phyloP scores from a whole-genome alignment of 805 yeast genomes.

The Ogataea nonfermentans region DNA sequence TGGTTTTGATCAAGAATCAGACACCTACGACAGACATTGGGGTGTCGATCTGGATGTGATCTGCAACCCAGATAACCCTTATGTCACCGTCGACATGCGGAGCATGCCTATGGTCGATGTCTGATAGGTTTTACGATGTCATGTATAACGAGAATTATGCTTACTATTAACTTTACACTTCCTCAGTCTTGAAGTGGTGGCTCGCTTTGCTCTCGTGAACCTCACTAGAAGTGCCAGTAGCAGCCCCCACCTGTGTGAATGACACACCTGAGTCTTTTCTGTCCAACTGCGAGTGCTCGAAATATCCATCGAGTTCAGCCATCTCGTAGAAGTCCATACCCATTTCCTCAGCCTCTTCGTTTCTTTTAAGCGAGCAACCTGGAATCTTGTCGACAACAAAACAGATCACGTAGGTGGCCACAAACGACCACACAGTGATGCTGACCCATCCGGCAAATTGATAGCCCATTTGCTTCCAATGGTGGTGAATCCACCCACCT shows the following conservation, averaged over 20 bases:
- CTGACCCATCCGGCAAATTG: slow-evolving; percentile 45
- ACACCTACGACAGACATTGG: slow-evolving; percentile 49
- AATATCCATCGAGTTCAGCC: slow-evolving; percentile 38
- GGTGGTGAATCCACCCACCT: slow-evolving; percentile 48
- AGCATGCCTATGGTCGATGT: slow-evolving; percentile 42
- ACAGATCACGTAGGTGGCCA: slow-evolving; percentile 42
- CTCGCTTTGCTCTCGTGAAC: slow-evolving; percentile 18
- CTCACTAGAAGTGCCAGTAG: slow-evolving; percentile 19
- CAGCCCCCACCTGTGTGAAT: slow-evolving; percentile 12
- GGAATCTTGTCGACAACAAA: slow-evolving; percentile 51
- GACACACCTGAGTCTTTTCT: slow-evolving; percentile 16
- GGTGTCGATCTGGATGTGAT: slow-evolving; percentile 58
- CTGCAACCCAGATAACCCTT: slow-evolving; percentile 64
- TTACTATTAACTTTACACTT: slow-evolving; percentile 13
- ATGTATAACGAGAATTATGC: no score
- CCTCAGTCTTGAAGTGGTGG: slow-evolving; percentile 17
- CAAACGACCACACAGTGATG: slow-evolving; percentile 44
- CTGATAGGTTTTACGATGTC: no score
- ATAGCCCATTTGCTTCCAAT: slow-evolving; percentile 45
- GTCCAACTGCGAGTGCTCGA: slow-evolving; percentile 2
- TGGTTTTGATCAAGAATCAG: slow-evolving; percentile 43
- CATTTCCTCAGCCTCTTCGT: slow-evolving; percentile 46
- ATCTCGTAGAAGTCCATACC: slow-evolving; percentile 52
- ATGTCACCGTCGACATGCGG: slow-evolving; percentile 61
- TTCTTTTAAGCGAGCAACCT: slow-evolving; percentile 45